Conservation (phyloP, 2,329 filamentous ascomycete genomes). For the Calycina marina region DNA sequence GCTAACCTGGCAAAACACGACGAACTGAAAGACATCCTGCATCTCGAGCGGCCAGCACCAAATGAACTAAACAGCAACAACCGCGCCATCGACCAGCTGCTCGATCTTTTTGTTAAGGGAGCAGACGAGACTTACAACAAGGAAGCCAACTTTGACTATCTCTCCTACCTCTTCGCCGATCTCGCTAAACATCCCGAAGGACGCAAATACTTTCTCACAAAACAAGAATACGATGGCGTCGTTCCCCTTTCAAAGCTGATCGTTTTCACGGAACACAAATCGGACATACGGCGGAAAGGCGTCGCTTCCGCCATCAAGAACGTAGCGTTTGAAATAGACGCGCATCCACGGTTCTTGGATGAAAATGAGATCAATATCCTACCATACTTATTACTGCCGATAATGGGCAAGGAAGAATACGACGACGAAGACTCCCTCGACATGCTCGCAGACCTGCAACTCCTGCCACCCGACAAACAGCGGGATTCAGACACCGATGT, state of each 20-base stretch:
- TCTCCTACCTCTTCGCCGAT: conserved; percentile 89
- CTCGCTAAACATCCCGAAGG: conserved; percentile 69
- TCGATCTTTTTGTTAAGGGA: conserved; percentile 94
- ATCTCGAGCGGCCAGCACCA: conserved; percentile 52
- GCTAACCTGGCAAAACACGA: conserved; percentile 83
- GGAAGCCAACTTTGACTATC: conserved; percentile 76
- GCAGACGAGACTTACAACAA: conserved; percentile 72
- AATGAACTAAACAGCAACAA: conserved; percentile 58
- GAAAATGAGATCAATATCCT: conserved; percentile 65
- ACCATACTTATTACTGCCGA: conserved; percentile 76
- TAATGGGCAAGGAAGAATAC: conserved; percentile 81
- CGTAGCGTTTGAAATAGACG: conserved; percentile 64
- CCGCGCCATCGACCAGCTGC: conserved; percentile 71
- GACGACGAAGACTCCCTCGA: conserved; percentile 69
- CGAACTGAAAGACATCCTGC: conserved; percentile 51
- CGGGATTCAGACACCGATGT: conserved; percentile 66
- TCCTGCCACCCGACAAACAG: conserved; percentile 79
- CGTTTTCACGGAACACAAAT: conserved; percentile 86
- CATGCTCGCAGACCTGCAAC: conserved; percentile 82
- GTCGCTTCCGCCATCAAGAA: conserved; percentile 97
- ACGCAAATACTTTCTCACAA: conserved; percentile 57
- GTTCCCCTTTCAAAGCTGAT: conserved; percentile 86
- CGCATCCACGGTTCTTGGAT: conserved; percentile 56
- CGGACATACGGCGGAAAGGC: conserved; percentile 72
- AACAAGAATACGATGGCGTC: conserved; percentile 64